Percentiles rank a stretch among this genome's conserved stretches.
These are phyloP conservation scores for Massospora cicadina DNA, from an alignment of 371 early-diverging fungal species.

Conservation along the genomic window DNA sequence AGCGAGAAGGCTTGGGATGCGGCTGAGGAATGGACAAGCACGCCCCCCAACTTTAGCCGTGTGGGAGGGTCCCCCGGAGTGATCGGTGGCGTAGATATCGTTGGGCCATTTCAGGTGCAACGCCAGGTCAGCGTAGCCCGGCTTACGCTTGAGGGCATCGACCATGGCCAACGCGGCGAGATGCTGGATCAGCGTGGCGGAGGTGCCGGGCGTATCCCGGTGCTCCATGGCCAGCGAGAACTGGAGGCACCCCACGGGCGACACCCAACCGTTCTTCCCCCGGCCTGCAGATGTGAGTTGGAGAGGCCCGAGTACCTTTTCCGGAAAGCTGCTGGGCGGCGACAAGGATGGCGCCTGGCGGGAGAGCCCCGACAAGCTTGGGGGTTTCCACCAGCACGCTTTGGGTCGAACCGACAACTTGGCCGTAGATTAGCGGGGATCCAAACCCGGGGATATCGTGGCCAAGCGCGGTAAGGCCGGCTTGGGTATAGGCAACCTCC, in stretches of 20 bases:
- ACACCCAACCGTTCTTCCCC: slow-evolving; percentile 85
- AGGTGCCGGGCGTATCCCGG: slow-evolving; percentile 22
- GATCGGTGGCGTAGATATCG: slow-evolving; percentile 56
- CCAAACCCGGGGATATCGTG: slow-evolving; percentile 33
- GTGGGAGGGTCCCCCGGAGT: neutral
- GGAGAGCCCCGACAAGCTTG: slow-evolving; percentile 16
- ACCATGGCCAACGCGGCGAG: slow-evolving; percentile 65
- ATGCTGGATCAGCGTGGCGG: slow-evolving; percentile 79
- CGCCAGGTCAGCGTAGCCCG: slow-evolving; percentile 59
- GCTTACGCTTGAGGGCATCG: slow-evolving; percentile 43
- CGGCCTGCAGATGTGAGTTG: slow-evolving; percentile 28
- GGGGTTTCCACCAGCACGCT: slow-evolving; percentile 65
- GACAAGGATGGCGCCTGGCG: slow-evolving; percentile 56
- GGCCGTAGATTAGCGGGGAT: slow-evolving; percentile 49
- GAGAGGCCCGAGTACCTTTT: slow-evolving; percentile 23
- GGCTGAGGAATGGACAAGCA: slow-evolving; percentile 66
- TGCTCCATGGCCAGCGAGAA: slow-evolving; percentile 67
- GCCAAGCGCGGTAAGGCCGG: neutral
- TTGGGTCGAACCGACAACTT: slow-evolving; percentile 70
- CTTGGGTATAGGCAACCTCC: neutral
- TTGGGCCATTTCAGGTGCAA: slow-evolving; percentile 93
- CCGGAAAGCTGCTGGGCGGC: slow-evolving; percentile 64
- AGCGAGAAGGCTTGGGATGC: slow-evolving; percentile 46
- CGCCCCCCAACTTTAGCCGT: slow-evolving; percentile 48
- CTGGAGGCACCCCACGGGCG: slow-evolving; percentile 73